Conservation (phyloP, 1,284 basidiomycete genomes). For the Sanguinoderma infundibulare region DNA sequence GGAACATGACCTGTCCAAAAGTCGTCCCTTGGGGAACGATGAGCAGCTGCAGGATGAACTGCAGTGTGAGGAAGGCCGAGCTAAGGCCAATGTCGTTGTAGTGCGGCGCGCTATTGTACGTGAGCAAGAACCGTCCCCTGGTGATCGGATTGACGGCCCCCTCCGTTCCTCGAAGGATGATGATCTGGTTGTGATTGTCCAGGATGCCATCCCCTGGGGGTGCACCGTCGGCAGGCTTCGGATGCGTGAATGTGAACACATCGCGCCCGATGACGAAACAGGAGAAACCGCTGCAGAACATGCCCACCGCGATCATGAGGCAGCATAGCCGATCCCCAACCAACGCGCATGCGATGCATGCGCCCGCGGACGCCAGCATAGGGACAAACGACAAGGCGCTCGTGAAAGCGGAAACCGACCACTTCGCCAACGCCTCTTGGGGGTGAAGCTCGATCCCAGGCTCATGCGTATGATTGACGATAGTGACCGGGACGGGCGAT, state of each 20-base stretch:
- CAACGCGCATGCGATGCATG: constrained; percentile 12
- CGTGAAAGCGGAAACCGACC: not conserved
- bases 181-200: constrained; percentile 5
- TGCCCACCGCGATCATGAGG: constrained; percentile 19
- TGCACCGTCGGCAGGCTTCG: constrained; percentile 4
- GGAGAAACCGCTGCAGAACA: constrained; percentile 17
- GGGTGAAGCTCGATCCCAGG: not conserved
- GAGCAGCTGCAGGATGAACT: constrained; percentile 25
- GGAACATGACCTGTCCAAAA: constrained; percentile 23
- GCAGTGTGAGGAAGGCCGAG: constrained; percentile 19
- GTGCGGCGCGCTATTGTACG: constrained; percentile 12
- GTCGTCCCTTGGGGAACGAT: constrained; percentile 19
- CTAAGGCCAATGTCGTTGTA: constrained; percentile 20
- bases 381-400: constrained; percentile 14
- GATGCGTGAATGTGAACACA: constrained; percentile 14
- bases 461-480: constrained; percentile 10
- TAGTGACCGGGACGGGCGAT: constrained; percentile 10
- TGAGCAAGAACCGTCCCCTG: constrained; percentile 18
- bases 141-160: constrained; percentile 22
- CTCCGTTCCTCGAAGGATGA: constrained; percentile 21
- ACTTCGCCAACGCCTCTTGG: not conserved
- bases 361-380: constrained; percentile 13
- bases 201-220: constrained; percentile 20
- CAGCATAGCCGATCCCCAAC: constrained; percentile 18
- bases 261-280: constrained; percentile 21